These are phyloP conservation scores for Pulveroboletus sp. DNA, from an alignment of 768 basidiomycete species.

Conservation along the genomic window DNA sequence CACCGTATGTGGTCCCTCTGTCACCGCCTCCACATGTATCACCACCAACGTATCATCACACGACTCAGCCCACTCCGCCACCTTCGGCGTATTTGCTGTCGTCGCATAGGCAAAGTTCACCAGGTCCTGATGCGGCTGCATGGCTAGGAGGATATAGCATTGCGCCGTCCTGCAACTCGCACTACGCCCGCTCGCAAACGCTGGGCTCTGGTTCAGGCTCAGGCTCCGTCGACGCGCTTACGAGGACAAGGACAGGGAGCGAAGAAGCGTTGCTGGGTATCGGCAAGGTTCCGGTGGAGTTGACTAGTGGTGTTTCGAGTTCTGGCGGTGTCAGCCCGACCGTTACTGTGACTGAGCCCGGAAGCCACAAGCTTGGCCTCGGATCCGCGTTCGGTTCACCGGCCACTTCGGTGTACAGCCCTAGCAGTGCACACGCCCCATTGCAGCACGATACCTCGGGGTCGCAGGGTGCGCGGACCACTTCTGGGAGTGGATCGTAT, in stretches of 20 bases:
- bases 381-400: slow-evolving; percentile 33
- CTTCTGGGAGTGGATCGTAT: slow-evolving; percentile 24
- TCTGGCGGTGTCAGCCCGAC: slow-evolving; percentile 9
- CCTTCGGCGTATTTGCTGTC: slow-evolving; percentile 24
- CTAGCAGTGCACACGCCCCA: slow-evolving; percentile 6
- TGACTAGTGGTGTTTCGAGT: background rate
- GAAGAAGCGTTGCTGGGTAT: slow-evolving; percentile 27
- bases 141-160: slow-evolving; percentile 26
- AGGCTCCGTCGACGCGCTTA: slow-evolving; percentile 26
- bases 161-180: slow-evolving; percentile 26
- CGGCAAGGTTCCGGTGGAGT: slow-evolving; percentile 10
- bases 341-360: slow-evolving; percentile 4
- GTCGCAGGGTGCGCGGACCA: slow-evolving; percentile 17
- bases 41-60: slow-evolving; percentile 2
- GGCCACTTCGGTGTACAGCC: slow-evolving; percentile 18
- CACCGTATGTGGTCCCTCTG: slow-evolving; percentile 15
- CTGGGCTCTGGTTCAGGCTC: slow-evolving; percentile 26
- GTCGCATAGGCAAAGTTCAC: slow-evolving; percentile 21
- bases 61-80: slow-evolving; percentile 17
- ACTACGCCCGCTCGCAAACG: slow-evolving; percentile 29
- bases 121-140: slow-evolving; percentile 25
- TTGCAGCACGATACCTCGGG: slow-evolving; percentile 17
- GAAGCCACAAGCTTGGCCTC: slow-evolving; percentile 13
- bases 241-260: slow-evolving; percentile 27
- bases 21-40: slow-evolving; percentile 25